Base-by-base conservation (phyloP, 2,329 filamentous ascomycete species). In the Fusarium tuaranense region DNA sequence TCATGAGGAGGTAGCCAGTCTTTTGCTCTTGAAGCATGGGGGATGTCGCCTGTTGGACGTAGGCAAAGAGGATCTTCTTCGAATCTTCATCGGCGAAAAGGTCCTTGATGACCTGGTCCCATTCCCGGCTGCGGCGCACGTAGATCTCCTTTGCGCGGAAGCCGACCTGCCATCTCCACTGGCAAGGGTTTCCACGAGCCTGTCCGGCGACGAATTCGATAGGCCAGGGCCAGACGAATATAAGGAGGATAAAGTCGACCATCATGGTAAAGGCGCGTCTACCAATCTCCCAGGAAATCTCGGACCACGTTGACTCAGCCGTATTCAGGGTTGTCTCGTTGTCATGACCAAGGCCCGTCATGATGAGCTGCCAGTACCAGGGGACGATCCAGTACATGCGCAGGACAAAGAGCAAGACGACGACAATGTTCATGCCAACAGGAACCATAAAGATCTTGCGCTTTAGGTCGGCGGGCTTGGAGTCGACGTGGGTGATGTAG, bases 1-100 rank as follows among this genome's bases (percentile, higher is more conserved):
- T 94, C 87, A 97, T 93, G 76, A 97, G 92, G 73, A 97, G 84
- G 80, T 97, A 97, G 22, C 95, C 95, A 34, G 95, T 98, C 88
- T 97, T 98, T 76, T 91, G 88, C 76, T 88, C 86, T 78, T 96
- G 86, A 63, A 92, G 87, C 78, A 90, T 84, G 25, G 91, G 89
- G 18, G 92, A 88, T 5, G 95, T 92, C 3, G 94, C 95, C 2
- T 90, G 88, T 71, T 91, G 83, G 55, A 97, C 83, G 68, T 90
- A 87, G 14, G 87, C 86, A 75, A 91, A 87, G 76, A 94, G 88
- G 63, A 91, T 85, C 82, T 84, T 90, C 78, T 84, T 87, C 69
- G 88, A 87, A 59, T 87, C 87, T 30, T 80, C 78, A 66, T 86
- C 88, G 69, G 84, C 84, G 69, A 91, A 84, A 59, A 91, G 85